phyloP scores from a whole-genome alignment of 345 rosid genomes.

The Tarenaya hassleriana region DNA sequence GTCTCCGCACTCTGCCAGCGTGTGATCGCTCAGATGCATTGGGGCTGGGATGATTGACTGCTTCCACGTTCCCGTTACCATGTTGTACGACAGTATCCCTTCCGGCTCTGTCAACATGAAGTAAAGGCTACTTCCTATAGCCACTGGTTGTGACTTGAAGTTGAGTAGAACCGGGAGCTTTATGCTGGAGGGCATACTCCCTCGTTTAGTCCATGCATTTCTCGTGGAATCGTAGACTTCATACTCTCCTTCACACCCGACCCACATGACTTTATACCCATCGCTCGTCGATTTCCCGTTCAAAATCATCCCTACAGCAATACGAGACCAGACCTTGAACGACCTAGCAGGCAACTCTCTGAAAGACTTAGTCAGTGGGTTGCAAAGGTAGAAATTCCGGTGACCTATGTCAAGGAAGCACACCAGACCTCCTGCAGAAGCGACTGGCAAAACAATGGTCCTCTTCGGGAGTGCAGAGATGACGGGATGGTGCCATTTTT shows the following conservation, averaged over 20 bases:
- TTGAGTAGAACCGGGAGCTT: slow-evolving; percentile 73
- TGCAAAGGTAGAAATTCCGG: slow-evolving; percentile 77
- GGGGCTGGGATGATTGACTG: slow-evolving; percentile 78
- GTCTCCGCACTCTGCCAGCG: slow-evolving; percentile 80
- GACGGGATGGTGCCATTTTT: slow-evolving; percentile 85
- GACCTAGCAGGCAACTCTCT: slow-evolving; percentile 88
- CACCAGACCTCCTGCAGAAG: slow-evolving; percentile 93
- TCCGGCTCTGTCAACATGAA: slow-evolving; percentile 93
- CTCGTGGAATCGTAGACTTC: slow-evolving; percentile 76
- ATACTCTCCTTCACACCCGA: slow-evolving; percentile 90
- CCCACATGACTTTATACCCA: slow-evolving; percentile 86
- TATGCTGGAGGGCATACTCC: slow-evolving; percentile 63
- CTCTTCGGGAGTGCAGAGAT: slow-evolving; percentile 62
- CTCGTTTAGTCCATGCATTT: slow-evolving; percentile 70
- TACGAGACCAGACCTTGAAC: slow-evolving; percentile 82
- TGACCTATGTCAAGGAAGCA: slow-evolving; percentile 95
- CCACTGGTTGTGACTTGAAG: slow-evolving; percentile 88
- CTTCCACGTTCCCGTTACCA: slow-evolving; percentile 70
- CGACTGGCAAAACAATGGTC: slow-evolving; percentile 72
- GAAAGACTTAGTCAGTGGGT: slow-evolving; percentile 77
- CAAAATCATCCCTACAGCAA: slow-evolving; percentile 88
- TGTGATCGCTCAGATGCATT: slow-evolving; percentile 64
- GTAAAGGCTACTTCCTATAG: slow-evolving; percentile 50
- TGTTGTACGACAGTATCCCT: slow-evolving; percentile 77
- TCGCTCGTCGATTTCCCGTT: slow-evolving; percentile 43